phyloP scores from a whole-genome alignment of 140 eudicot genomes.

The Senecio squalidus region DNA sequence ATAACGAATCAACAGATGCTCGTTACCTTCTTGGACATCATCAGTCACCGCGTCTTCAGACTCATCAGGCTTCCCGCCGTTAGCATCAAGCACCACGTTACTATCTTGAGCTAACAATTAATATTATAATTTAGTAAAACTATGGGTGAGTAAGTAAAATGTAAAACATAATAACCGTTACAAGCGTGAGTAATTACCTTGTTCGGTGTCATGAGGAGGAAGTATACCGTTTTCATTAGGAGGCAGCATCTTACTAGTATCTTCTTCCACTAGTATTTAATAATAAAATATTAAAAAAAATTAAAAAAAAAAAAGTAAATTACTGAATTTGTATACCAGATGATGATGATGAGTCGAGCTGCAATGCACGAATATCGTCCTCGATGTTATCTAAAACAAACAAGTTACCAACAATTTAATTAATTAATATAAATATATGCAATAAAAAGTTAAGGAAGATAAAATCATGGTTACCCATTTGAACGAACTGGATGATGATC shows the following conservation, averaged over 20 bases:
- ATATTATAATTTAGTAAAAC: background rate
- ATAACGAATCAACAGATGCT: background rate
- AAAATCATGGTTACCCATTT: too few species aligned
- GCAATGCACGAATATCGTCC: slow-evolving; percentile 74
- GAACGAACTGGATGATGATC: too few species aligned
- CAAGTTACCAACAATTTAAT: background rate
- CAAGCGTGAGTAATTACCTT: too few species aligned
- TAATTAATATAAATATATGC: too few species aligned
- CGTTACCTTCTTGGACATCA: slow-evolving; percentile 48
- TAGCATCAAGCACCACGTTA: slow-evolving; percentile 27
- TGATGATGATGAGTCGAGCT: slow-evolving; percentile 84
- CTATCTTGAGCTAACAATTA: slow-evolving; percentile 45
- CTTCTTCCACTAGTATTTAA: background rate
- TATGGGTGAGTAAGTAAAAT: too few species aligned
- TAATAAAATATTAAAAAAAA: too few species aligned
- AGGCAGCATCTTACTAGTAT: background rate
- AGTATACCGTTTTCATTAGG: too few species aligned
- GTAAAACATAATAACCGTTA: too few species aligned
- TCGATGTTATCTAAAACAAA: slow-evolving; percentile 33
- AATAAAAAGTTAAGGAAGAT: too few species aligned
- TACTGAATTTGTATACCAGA: slow-evolving; percentile 32
- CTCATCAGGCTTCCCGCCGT: slow-evolving; percentile 33
- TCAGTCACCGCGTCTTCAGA: slow-evolving; percentile 26
- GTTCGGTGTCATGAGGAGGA: too few species aligned
- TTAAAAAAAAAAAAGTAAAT: background rate